These are phyloP conservation scores for Sutorius eximius DNA, from an alignment of 1,284 basidiomycete genomes.

Conservation along the genomic window DNA sequence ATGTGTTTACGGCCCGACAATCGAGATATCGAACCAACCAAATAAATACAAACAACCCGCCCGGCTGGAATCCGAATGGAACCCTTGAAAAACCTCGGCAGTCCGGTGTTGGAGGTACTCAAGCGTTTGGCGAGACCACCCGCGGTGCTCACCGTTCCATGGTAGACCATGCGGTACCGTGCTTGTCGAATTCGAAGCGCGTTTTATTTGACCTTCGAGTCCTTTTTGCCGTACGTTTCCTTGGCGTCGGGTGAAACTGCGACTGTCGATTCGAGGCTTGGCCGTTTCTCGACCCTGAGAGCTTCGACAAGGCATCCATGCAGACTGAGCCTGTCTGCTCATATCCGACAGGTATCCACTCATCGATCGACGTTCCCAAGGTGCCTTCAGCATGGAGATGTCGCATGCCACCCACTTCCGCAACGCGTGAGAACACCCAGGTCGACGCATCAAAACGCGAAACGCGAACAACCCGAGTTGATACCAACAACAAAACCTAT, in stretches of 20 bases:
- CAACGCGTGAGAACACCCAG: background rate
- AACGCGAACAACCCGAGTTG: background rate
- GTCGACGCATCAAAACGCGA: background rate
- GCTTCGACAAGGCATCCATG: too few relatives aligned
- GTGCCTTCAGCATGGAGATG: background rate
- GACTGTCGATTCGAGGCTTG: background rate
- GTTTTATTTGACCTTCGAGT: slow-evolving; percentile 10
- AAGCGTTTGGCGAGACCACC: too few relatives aligned
- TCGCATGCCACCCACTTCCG: background rate
- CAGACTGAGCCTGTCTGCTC: background rate
- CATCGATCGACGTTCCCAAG: background rate
- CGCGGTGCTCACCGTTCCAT: too few relatives aligned
- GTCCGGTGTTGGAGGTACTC: too few relatives aligned
- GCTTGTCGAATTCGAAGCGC: slow-evolving; percentile 1
- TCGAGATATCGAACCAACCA: slow-evolving; percentile 29
- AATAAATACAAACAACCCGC: slow-evolving; percentile 30
- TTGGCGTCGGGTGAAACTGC: background rate
- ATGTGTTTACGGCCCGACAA: slow-evolving; percentile 36
- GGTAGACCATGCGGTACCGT: too few relatives aligned
- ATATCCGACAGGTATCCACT: background rate
- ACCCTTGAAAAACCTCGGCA: slow-evolving; percentile 26
- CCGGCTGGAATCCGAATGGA: slow-evolving; percentile 28
- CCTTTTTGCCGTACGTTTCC: slow-evolving; percentile 30
- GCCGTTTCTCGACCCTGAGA: too few relatives aligned
- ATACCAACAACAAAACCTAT: background rate